Percentiles rank a stretch among this genome's conserved stretches.
phyloP scores from a whole-genome alignment of 129 eudicot species.

The Artemisia annua region DNA sequence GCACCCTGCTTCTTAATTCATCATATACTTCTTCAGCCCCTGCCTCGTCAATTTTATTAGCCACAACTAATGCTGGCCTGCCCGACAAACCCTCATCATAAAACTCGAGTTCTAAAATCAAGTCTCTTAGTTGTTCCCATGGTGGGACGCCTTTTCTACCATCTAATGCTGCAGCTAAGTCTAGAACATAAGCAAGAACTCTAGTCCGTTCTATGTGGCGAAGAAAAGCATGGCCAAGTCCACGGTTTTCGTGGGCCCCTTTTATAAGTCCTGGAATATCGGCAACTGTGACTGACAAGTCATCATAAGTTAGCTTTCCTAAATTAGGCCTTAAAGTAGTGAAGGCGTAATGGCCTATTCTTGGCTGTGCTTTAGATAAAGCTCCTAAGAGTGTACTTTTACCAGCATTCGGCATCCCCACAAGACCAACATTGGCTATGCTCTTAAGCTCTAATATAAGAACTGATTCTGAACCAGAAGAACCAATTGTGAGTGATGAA shows the following conservation, averaged over 20 bases:
- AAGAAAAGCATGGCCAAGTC: constrained; percentile 92
- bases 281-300: constrained; percentile 74
- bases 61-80: constrained; percentile 78
- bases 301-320: constrained; percentile 78
- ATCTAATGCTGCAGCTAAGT: constrained; percentile 69
- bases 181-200: constrained; percentile 80
- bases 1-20: constrained; percentile 69
- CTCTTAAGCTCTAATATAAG: constrained; percentile 79
- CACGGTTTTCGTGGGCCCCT: constrained; percentile 96
- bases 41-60: constrained; percentile 85
- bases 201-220: constrained; percentile 91
- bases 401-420: constrained; percentile 98
- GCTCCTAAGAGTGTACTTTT: constrained; percentile 94
- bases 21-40: constrained; percentile 74
- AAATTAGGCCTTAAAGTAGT: constrained; percentile 92
- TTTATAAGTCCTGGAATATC: constrained; percentile 91
- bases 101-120: constrained; percentile 77
- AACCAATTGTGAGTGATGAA: constrained; percentile 45
- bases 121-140: constrained; percentile 85
- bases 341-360: constrained; percentile 88
- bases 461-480: constrained; percentile 69
- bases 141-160: constrained; percentile 90
- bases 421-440: constrained; percentile 92
- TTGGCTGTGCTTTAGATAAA: constrained; percentile 84
- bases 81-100: constrained; percentile 75